Percentiles rank a stretch among this genome's conserved stretches.
Evolutionary conservation across 495 filamentous ascomycete species (phyloP).

Genomic region (Penicillium tannophilum): DNA sequence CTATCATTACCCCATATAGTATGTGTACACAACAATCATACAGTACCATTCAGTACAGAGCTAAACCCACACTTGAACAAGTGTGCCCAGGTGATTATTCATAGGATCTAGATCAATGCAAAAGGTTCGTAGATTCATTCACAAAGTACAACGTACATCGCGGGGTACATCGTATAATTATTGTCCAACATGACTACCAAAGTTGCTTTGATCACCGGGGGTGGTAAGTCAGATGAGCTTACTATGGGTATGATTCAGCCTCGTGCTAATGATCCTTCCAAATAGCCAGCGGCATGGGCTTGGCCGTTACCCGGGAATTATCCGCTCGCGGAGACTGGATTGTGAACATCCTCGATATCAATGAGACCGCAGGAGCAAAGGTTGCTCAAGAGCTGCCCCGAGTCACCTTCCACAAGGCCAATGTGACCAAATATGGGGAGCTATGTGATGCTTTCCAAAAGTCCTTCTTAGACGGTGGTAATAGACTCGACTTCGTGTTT

Average conservation of each 20-base stretch:
- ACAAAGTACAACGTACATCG: background rate
- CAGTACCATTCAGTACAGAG: background rate
- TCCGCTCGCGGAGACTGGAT: slow-evolving; percentile 14
- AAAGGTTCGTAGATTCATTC: background rate
- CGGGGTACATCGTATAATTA: background rate
- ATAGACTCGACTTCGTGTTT: slow-evolving; percentile 23
- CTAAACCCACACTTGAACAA: background rate
- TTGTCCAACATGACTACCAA: slow-evolving; percentile 6
- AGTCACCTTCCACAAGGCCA: slow-evolving; percentile 11
- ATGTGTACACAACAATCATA: background rate
- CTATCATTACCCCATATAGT: background rate
- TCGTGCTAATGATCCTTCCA: background rate
- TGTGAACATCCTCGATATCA: slow-evolving; percentile 21
- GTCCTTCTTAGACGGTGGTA: slow-evolving; percentile 2
- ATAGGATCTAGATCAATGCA: background rate
- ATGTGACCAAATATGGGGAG: slow-evolving; percentile 25
- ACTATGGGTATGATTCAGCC: background rate
- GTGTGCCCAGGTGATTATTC: background rate
- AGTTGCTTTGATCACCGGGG: slow-evolving; percentile 27
- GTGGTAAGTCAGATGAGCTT: slow-evolving; percentile 14
- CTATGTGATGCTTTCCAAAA: slow-evolving; percentile 19
- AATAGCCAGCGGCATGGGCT: slow-evolving; percentile 23
- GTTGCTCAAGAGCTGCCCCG: slow-evolving; percentile 8
- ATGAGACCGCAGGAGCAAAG: slow-evolving; percentile 15
- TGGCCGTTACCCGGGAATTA: slow-evolving; percentile 16